These are phyloP conservation scores for Serendipita vermifera DNA, from an alignment of 768 basidiomycete genomes.

Conservation along the genomic window DNA sequence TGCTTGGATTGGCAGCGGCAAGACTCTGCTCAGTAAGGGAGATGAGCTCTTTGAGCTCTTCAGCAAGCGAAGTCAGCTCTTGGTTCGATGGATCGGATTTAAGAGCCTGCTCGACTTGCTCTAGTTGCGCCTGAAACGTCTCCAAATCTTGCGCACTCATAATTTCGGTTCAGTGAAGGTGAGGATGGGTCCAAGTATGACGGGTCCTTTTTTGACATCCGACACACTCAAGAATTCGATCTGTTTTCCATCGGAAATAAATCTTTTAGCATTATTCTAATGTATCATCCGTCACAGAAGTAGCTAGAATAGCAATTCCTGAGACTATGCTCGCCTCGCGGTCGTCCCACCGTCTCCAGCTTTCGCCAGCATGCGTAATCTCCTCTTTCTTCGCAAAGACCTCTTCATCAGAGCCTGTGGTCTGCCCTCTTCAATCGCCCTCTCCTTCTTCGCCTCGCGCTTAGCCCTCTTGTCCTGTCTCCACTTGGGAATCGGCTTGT, in stretches of 20 bases:
- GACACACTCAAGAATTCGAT: too few relatives aligned
- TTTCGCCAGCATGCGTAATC: too few relatives aligned
- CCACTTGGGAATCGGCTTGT: neutral
- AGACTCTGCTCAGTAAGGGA: constrained; percentile 58
- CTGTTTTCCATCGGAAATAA: too few relatives aligned
- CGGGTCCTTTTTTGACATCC: too few relatives aligned
- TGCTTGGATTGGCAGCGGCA: constrained; percentile 38
- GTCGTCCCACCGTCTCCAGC: too few relatives aligned
- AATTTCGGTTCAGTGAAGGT: too few relatives aligned
- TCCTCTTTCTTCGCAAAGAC: neutral
- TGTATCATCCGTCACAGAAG: too few relatives aligned
- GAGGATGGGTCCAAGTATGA: neutral
- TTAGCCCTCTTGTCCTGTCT: neutral
- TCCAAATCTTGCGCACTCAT: constrained; percentile 67
- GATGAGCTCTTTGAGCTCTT: constrained; percentile 75
- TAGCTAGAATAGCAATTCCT: too few relatives aligned
- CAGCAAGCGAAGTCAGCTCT: constrained; percentile 58
- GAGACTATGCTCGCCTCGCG: too few relatives aligned
- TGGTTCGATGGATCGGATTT: constrained; percentile 58
- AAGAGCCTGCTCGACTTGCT: constrained; percentile 71
- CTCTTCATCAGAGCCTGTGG: neutral
- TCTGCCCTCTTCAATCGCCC: neutral
- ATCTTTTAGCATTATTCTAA: too few relatives aligned
- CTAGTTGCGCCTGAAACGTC: constrained; percentile 78
- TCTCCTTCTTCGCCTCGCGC: neutral